Percentiles rank a stretch among this genome's conserved stretches.
These are phyloP conservation scores for Cutaneotrichosporon sp. DNA, from an alignment of 1,284 basidiomycete species.

Conservation along the genomic window DNA sequence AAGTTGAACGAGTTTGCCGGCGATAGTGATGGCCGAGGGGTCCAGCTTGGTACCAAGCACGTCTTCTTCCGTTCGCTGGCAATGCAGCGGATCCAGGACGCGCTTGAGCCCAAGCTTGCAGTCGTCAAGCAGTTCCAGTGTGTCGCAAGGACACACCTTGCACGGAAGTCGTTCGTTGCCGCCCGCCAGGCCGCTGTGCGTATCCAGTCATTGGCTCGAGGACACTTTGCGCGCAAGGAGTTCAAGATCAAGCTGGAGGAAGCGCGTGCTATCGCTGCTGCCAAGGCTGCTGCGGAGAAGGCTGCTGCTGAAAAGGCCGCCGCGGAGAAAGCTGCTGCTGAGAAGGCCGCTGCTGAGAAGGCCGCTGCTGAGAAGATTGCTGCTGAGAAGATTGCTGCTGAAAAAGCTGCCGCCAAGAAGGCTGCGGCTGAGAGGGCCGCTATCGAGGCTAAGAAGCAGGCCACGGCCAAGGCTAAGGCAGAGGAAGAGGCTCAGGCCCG, in stretches of 20 bases:
- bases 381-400: background rate
- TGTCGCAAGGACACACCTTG: background rate
- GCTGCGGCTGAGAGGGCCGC: background rate
- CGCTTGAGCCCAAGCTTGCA: slow-evolving; percentile 12
- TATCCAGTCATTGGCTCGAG: background rate
- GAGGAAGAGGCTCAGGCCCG: slow-evolving; percentile 1
- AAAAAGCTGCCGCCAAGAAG: background rate
- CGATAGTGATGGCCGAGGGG: slow-evolving; percentile 13
- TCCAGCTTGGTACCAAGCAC: slow-evolving; percentile 16
- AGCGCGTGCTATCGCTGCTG: background rate
- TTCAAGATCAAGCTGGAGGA: slow-evolving; percentile 2
- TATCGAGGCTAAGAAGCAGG: background rate
- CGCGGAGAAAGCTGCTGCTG: background rate
- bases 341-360: background rate
- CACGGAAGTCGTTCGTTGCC: background rate
- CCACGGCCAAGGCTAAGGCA: background rate
- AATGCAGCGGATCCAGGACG: slow-evolving; percentile 12
- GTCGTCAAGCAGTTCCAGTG: slow-evolving; percentile 10
- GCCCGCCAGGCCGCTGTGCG: background rate
- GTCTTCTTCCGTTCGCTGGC: slow-evolving; percentile 16
- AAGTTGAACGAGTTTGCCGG: slow-evolving; percentile 11
- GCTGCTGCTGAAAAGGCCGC: background rate
- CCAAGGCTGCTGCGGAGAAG: background rate
- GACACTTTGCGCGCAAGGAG: background rate
- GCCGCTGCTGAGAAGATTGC: background rate